Evolutionary conservation across 1,284 basidiomycete species (phyloP), one percentile per base, ranked within the genome.

Genomic region (Fomes fomentarius): DNA sequence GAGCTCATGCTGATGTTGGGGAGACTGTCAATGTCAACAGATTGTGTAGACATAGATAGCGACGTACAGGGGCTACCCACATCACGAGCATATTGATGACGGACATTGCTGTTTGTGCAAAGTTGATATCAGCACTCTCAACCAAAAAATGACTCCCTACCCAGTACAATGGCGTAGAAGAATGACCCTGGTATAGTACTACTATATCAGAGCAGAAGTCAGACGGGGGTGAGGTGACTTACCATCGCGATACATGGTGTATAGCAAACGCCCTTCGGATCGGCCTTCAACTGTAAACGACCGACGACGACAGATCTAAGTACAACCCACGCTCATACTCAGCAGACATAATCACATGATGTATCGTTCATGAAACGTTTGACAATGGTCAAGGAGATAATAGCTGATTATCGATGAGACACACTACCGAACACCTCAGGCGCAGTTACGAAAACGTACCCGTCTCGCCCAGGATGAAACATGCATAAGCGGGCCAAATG

Each of bases 161-260:
- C 31, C 28, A 40, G 31, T 4, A 50, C 40, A n/a, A 37, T 40
- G 19, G 31, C 2, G 11, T 50, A 50, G 12, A 31, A 40, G 22
- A 50, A 28, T 21, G 48, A 31, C 21, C 48, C 48, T 50, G 12
- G 21, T 12, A 40, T 11, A 40, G n/a, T 11, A 22, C n/a, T n/a
- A n/a, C n/a, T 9, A 12, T 15, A 19, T 7, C 25, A 6, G 8
- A 19, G 3, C 24, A 19, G 25, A 11, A 19, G 17, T 8, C 11
- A 14, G 31, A 9, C 24, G 5, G 2, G 21, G 8, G 5, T n/a
- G n/a, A n/a, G n/a, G n/a, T n/a, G n/a, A 19, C 48, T 26, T 22
- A 50, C 48, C 39, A 22, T 50, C 48, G 9, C 48, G 48, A 42
- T 50, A 50, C 24, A 50, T 42, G 22, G 48, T 50, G n/a, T 17